Conservation (phyloP, 1,284 basidiomycete genomes). For the Agroathelia rolfsii region DNA sequence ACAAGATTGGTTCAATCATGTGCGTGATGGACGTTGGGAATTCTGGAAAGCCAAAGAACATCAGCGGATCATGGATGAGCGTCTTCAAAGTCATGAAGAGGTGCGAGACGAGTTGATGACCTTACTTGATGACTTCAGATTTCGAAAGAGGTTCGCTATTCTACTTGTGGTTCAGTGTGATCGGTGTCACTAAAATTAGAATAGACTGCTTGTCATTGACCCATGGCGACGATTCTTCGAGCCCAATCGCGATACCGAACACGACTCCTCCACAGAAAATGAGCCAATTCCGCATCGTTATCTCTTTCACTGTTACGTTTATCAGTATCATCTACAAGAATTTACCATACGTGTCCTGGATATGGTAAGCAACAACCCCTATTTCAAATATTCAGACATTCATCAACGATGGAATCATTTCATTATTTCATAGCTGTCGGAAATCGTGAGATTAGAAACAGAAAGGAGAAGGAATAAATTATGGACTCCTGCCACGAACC, state of each 20-base stretch:
- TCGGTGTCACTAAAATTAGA: background rate
- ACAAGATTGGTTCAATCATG: conserved; percentile 41
- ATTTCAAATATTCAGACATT: no score
- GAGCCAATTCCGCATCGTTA: conserved; percentile 53
- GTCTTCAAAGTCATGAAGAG: conserved; percentile 42
- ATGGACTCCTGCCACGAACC: conserved; percentile 56
- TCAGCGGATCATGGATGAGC: conserved; percentile 26
- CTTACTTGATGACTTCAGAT: background rate
- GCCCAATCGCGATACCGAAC: conserved; percentile 25
- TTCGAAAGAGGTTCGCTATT: conserved; percentile 8
- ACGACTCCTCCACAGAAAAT: conserved; percentile 20
- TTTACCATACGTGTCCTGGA: conserved; percentile 36
- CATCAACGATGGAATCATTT: no score
- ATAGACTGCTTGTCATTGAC: conserved; percentile 54
- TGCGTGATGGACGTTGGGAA: conserved; percentile 28
- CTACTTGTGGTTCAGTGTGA: background rate
- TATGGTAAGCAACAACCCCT: conserved; percentile 27
- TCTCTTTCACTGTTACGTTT: conserved; percentile 62
- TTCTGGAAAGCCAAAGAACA: conserved; percentile 25
- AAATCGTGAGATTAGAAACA: conserved; percentile 49
- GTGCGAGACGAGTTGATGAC: conserved; percentile 21
- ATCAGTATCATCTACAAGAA: conserved; percentile 62
- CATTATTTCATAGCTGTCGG: conserved; percentile 31
- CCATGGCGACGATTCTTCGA: conserved; percentile 62
- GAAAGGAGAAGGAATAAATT: conserved; percentile 38